phyloP scores from a whole-genome alignment of 202 grass and related monocot species.

The Dendrocalamus latiflorus region DNA sequence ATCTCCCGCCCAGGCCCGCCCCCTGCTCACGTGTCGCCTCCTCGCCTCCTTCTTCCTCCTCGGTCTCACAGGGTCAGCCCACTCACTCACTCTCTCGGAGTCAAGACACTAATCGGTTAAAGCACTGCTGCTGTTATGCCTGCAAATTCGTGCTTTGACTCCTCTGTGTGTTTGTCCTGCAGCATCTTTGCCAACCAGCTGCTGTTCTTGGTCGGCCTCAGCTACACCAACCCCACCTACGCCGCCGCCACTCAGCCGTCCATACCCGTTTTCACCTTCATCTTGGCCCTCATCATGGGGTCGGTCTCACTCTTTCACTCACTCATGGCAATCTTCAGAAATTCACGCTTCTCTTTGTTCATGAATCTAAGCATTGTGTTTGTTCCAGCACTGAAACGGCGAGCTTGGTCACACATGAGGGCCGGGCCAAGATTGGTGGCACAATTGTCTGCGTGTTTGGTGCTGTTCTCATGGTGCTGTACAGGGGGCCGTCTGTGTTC shows the following conservation, averaged over 20 bases:
- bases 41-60: conserved; percentile 85
- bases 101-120: background rate
- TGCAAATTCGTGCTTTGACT: conserved; percentile 12
- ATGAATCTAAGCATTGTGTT: background rate
- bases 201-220: conserved; percentile 75
- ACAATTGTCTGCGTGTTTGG: conserved; percentile 73
- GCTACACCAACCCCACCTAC: conserved; percentile 79
- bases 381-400: conserved; percentile 68
- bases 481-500: conserved; percentile 32
- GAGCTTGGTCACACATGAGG: conserved; percentile 54
- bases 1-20: conserved; percentile 4
- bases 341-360: conserved; percentile 10
- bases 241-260: conserved; percentile 78
- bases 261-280: conserved; percentile 86
- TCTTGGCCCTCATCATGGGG: conserved; percentile 66
- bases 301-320: conserved; percentile 11
- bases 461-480: conserved; percentile 69
- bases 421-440: conserved; percentile 60
- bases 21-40: conserved; percentile 45
- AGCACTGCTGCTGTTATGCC: background rate
- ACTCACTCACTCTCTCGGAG: conserved; percentile 17
- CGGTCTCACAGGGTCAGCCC: conserved; percentile 64
- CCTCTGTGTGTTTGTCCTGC: conserved; percentile 5
- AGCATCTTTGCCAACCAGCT: conserved; percentile 86
- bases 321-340: background rate